Percentiles rank a stretch among this genome's conserved stretches.
Evolutionary conservation across 2,329 filamentous ascomycete genomes (phyloP).

Genomic region (Exophiala aquamarina): DNA sequence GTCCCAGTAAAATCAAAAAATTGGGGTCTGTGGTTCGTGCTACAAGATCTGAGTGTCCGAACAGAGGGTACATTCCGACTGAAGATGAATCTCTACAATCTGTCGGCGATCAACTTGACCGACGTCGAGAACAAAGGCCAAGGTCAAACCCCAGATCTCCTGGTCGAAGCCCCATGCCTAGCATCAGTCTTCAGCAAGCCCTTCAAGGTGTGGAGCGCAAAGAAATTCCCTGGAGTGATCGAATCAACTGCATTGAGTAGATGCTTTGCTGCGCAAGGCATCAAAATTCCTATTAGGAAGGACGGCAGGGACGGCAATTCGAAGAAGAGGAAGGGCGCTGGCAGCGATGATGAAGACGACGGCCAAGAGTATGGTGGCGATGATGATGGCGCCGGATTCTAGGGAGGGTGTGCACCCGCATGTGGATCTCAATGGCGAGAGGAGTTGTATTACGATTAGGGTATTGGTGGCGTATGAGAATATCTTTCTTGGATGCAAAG

Average conservation of each 20-base stretch:
- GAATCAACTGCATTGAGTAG: slow-evolving; percentile 91
- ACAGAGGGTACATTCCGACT: slow-evolving; percentile 89
- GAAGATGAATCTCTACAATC: slow-evolving; percentile 80
- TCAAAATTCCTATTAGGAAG: slow-evolving; percentile 95
- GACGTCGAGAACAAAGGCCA: slow-evolving; percentile 5
- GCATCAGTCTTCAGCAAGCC: slow-evolving; percentile 82
- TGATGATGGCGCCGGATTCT: slow-evolving; percentile 1
- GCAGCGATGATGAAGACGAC: slow-evolving; percentile 28
- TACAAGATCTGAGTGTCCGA: slow-evolving; percentile 91
- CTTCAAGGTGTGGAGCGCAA: slow-evolving; percentile 93
- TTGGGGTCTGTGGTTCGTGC: slow-evolving; percentile 95
- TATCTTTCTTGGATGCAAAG: no score
- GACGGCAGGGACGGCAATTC: slow-evolving; percentile 61
- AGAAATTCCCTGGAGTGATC: slow-evolving; percentile 97
- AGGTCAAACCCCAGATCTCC: slow-evolving; percentile 8
- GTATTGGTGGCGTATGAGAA: no score
- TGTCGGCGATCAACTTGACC: slow-evolving; percentile 52
- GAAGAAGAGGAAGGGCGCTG: slow-evolving; percentile 45
- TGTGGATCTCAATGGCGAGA: no score
- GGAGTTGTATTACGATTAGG: no score
- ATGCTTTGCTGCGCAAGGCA: slow-evolving; percentile 87
- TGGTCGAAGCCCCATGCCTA: slow-evolving; percentile 60
- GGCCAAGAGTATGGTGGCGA: slow-evolving; percentile 18
- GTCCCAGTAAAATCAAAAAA: slow-evolving; percentile 74
- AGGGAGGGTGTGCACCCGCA: no score